phyloP scores from a whole-genome alignment of 78 protist genomes.

The Capsaspora owczarzaki region DNA sequence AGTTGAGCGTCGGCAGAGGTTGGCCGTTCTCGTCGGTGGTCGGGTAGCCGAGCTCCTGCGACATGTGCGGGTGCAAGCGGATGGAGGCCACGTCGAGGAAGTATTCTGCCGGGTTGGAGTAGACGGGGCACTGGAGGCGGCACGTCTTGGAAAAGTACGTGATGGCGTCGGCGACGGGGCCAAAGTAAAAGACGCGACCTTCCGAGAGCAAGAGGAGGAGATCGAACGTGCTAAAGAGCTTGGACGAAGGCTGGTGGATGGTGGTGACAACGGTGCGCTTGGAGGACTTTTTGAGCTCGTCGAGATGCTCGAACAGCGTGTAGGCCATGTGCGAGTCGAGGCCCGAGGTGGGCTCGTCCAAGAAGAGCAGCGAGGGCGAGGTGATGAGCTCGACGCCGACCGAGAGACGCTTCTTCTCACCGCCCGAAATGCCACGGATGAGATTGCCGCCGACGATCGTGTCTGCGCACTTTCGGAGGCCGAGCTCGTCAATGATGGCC shows the following conservation, averaged over 20 bases:
- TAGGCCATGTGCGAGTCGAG: too few species aligned
- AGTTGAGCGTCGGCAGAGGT: too few species aligned
- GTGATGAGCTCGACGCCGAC: conserved; percentile 60
- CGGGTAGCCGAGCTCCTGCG: too few species aligned
- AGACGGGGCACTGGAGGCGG: too few species aligned
- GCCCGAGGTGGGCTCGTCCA: conserved; percentile 85
- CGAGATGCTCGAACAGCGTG: too few species aligned
- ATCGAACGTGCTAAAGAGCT: conserved; percentile 47
- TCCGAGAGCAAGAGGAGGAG: conserved; percentile 49
- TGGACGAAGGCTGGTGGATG: conserved; percentile 73
- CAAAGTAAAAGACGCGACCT: conserved; percentile 54
- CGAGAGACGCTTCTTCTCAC: conserved; percentile 60
- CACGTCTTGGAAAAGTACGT: too few species aligned
- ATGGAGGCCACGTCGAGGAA: too few species aligned
- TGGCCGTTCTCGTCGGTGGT: too few species aligned
- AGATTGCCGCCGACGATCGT: conserved; percentile 54
- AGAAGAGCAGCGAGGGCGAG: conserved; percentile 56
- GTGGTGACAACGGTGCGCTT: conserved; percentile 2
- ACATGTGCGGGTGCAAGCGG: too few species aligned
- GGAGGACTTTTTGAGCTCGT: too few species aligned
- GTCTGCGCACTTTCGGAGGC: conserved; percentile 34
- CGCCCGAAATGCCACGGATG: conserved; percentile 77
- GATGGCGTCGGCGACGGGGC: conserved; percentile 11
- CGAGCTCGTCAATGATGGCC: conserved; percentile 36
- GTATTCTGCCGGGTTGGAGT: too few species aligned